These are phyloP conservation scores for Penicillium expansum DNA, from an alignment of 2,329 filamentous ascomycete genomes.

Conservation along the genomic window DNA sequence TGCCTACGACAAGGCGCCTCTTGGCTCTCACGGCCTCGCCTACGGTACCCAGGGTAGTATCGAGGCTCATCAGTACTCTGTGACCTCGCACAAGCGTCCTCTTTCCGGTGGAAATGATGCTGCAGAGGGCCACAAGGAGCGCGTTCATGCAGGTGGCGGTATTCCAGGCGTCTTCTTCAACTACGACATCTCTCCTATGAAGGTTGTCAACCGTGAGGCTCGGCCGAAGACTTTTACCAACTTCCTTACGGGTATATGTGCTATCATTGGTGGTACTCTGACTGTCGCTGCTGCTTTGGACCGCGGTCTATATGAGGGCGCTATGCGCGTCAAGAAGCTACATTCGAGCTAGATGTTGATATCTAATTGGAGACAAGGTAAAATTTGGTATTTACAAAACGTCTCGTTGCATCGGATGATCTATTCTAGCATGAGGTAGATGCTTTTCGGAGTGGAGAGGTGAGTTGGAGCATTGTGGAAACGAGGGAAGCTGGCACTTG, in stretches of 20 bases:
- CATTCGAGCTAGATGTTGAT: conserved; percentile 53
- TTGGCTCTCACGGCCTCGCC: conserved; percentile 68
- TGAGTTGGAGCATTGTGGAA: background rate
- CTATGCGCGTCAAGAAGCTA: conserved; percentile 80
- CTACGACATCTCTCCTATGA: conserved; percentile 99
- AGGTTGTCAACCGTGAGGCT: conserved; percentile 95
- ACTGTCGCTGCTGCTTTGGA: conserved; percentile 95
- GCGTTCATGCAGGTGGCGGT: conserved; percentile 81
- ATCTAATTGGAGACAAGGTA: background rate
- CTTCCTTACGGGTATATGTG: conserved; percentile 91
- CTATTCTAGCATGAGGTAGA: background rate
- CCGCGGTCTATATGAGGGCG: conserved; percentile 85
- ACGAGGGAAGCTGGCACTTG: conserved; percentile 9
- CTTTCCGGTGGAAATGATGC: conserved; percentile 78
- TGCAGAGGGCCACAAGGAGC: conserved; percentile 86
- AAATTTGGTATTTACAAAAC: background rate
- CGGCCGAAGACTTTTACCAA: conserved; percentile 84
- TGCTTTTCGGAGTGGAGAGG: background rate
- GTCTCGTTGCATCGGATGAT: background rate
- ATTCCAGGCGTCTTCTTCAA: conserved; percentile 99
- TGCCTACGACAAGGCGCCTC: conserved; percentile 54
- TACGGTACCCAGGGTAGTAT: conserved; percentile 71
- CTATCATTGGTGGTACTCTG: conserved; percentile 88
- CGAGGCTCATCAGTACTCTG: conserved; percentile 97
- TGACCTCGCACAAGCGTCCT: conserved; percentile 92